phyloP scores from a whole-genome alignment of 129 eudicot species.

The Flaveria bidentis region DNA sequence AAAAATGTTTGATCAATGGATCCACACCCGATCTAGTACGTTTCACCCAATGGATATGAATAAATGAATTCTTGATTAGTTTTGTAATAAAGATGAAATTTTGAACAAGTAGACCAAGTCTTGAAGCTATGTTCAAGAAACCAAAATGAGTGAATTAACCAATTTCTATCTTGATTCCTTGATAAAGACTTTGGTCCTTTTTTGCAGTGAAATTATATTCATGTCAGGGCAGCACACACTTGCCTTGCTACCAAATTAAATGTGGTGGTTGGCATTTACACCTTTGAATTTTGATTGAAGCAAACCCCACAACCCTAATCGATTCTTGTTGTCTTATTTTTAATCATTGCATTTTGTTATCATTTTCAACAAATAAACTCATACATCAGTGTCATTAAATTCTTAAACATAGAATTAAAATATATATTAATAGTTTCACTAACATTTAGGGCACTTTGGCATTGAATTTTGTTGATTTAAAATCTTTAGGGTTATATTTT shows the following conservation, averaged over 20 bases:
- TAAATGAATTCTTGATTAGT: neutral
- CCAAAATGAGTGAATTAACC: conserved; percentile 27
- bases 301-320: conserved; percentile 38
- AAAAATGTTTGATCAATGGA: neutral
- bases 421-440: neutral
- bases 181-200: conserved; percentile 31
- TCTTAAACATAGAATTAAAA: neutral
- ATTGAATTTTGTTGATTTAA: neutral
- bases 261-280: conserved; percentile 42
- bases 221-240: conserved; percentile 42
- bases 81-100: neutral
- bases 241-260: conserved; percentile 47
- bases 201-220: conserved; percentile 34
- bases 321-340: conserved; percentile 21
- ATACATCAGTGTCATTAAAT: neutral
- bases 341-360: conserved; percentile 28
- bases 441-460: neutral
- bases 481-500: neutral
- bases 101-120: conserved; percentile 22
- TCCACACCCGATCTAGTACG: too few relatives aligned
- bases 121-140: conserved; percentile 16
- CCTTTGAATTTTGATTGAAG: conserved; percentile 41
- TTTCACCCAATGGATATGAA: neutral
- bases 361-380: conserved; percentile 8
- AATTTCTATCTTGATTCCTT: conserved; percentile 35